A percentile compares a stretch with the other conserved stretches of the same genome.
phyloP scores from a whole-genome alignment of 352 stramenopile genomes.

The Pythium angustatum region DNA sequence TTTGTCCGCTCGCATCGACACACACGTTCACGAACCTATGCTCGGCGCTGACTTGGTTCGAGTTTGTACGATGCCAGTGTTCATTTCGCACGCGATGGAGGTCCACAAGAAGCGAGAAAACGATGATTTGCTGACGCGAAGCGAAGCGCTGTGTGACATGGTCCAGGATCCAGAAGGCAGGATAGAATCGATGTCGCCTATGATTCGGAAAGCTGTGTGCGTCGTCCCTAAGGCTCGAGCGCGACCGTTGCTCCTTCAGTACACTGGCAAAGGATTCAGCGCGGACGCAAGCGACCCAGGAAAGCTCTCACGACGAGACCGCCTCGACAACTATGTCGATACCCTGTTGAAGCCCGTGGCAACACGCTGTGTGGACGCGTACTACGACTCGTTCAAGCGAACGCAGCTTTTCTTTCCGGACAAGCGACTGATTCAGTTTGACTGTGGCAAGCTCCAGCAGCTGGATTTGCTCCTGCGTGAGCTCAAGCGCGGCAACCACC shows the following conservation, averaged over 20 bases:
- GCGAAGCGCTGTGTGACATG: constrained; percentile 46
- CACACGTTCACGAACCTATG: constrained; percentile 39
- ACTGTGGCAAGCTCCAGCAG: constrained; percentile 94
- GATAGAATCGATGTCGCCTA: constrained; percentile 38
- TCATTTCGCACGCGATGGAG: constrained; percentile 78
- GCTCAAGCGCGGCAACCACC: constrained; percentile 94
- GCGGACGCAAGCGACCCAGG: constrained; percentile 9
- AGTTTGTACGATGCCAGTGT: constrained; percentile 53
- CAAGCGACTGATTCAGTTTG: constrained; percentile 96
- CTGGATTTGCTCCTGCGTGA: constrained; percentile 92
- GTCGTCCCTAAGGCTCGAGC: constrained; percentile 73
- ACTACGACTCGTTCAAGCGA: constrained; percentile 66
- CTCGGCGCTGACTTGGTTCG: constrained; percentile 48
- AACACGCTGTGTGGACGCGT: constrained; percentile 40
- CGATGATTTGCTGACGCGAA: constrained; percentile 18
- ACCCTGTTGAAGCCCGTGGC: constrained; percentile 36
- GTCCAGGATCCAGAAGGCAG: constrained; percentile 50
- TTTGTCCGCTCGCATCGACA: not conserved
- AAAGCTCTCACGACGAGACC: constrained; percentile 40
- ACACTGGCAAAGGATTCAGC: constrained; percentile 45
- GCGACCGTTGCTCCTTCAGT: constrained; percentile 36
- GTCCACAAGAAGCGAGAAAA: constrained; percentile 40
- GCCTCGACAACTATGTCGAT: constrained; percentile 27
- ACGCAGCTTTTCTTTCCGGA: constrained; percentile 96
- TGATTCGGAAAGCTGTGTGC: constrained; percentile 71